A percentile compares a stretch with the other conserved stretches of the same genome.
phyloP scores from a whole-genome alignment of 1,139 yeast species.

The Hemisphaericaspora lyxosophila region DNA sequence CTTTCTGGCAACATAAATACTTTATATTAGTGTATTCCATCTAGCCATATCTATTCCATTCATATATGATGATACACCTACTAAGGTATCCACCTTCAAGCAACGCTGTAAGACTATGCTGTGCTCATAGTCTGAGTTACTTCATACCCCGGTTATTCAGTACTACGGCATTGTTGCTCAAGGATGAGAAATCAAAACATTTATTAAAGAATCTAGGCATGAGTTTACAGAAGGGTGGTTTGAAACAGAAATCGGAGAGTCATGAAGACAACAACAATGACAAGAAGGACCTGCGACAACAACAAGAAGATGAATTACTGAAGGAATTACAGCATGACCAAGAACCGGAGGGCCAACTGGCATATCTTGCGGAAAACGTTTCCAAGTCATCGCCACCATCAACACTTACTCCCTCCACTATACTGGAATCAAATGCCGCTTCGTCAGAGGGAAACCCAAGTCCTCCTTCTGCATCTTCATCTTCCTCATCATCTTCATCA shows the following conservation, averaged over 20 bases:
- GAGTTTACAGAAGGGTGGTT: slow-evolving; percentile 28
- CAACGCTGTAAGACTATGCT: neutral
- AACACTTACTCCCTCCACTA: neutral
- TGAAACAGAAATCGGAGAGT: slow-evolving; percentile 12
- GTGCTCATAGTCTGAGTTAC: neutral
- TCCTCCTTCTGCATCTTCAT: neutral
- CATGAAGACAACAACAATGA: slow-evolving; percentile 8
- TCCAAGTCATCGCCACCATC: slow-evolving; percentile 3
- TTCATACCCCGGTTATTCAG: slow-evolving; percentile 7
- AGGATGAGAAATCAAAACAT: slow-evolving; percentile 30
- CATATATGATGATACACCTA: neutral
- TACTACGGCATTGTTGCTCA: slow-evolving; percentile 6
- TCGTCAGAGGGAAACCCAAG: too few species aligned
- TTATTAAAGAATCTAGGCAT: slow-evolving; percentile 28
- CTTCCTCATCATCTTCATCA: neutral
- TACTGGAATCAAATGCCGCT: neutral
- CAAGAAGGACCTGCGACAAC: slow-evolving; percentile 6
- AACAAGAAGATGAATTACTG: slow-evolving; percentile 5
- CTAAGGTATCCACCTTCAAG: neutral
- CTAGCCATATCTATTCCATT: neutral
- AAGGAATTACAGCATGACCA: neutral
- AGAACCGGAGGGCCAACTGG: neutral
- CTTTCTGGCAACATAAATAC: too few species aligned
- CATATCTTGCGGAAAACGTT: neutral
- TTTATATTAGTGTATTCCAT: too few species aligned